A percentile compares a stretch with the other conserved stretches of the same genome.
These are phyloP conservation scores for Pythium rhizo-oryzae DNA, from an alignment of 352 stramenopile genomes.

Conservation along the genomic window DNA sequence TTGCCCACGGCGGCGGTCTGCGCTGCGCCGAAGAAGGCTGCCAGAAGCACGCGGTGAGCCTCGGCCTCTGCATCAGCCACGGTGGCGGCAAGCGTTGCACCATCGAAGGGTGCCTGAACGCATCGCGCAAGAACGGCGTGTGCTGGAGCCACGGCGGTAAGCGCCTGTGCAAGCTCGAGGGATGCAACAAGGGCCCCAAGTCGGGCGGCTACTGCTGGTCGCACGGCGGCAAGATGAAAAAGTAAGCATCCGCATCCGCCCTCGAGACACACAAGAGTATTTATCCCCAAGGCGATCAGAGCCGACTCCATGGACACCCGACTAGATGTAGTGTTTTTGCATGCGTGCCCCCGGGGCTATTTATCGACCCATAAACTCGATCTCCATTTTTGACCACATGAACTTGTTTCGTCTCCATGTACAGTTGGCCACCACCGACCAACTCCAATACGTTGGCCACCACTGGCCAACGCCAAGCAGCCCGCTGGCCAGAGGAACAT, in stretches of 20 bases:
- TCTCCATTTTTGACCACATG: slow-evolving; percentile 6
- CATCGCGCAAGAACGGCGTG: slow-evolving; percentile 80
- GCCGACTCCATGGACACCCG: not conserved
- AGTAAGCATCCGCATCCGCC: slow-evolving; percentile 37
- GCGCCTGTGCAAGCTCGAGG: slow-evolving; percentile 76
- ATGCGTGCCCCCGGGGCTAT: slow-evolving; percentile 9
- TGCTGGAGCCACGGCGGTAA: slow-evolving; percentile 85
- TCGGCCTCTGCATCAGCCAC: slow-evolving; percentile 86
- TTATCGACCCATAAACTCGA: slow-evolving; percentile 20
- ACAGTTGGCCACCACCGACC: not conserved
- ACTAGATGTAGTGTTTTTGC: slow-evolving; percentile 22
- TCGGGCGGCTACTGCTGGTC: slow-evolving; percentile 85
- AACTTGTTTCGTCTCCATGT: too few relatives aligned
- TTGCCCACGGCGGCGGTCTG: slow-evolving; percentile 76
- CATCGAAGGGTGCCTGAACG: slow-evolving; percentile 69
- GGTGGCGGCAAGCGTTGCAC: slow-evolving; percentile 83
- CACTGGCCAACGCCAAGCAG: not conserved
- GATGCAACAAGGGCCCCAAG: slow-evolving; percentile 83
- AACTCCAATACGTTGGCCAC: not conserved
- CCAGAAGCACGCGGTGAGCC: slow-evolving; percentile 80
- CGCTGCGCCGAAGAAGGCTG: slow-evolving; percentile 74
- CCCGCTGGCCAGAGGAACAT: too few relatives aligned
- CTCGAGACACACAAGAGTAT: slow-evolving; percentile 28
- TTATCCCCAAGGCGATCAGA: slow-evolving; percentile 34
- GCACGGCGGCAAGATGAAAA: slow-evolving; percentile 84